Base-by-base conservation (phyloP, 2,329 filamentous ascomycete genomes). In the Colletotrichum sp. region DNA sequence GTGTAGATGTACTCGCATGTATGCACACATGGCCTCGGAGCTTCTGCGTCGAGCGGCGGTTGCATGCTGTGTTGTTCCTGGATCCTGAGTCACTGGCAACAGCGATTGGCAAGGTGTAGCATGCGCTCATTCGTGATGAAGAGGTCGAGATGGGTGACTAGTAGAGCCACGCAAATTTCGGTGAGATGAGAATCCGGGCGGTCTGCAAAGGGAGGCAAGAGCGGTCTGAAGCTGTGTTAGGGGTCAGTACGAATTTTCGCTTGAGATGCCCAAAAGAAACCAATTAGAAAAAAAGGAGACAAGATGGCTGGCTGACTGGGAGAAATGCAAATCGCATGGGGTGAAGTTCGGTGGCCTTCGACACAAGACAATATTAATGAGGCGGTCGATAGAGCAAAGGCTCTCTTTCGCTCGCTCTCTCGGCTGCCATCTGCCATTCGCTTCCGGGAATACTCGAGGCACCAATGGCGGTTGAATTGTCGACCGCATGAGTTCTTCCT, bases 41-140 rank as follows among this genome's bases (percentile, higher is more conserved):
- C 69, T 55, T 57, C 62, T 16, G 55, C 8, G 21, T 39, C 24
- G 57, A n/a, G 32, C 18, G 16, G 71, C 30, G 39, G 32, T 24
- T 64, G 32, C 63, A 71, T 52, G 57, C 57, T 60, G 16, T 62
- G n/a, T 66, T 69, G n/a, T 69, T 57, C 44, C 44, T 62, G 32
- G 52, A 72, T 52, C 49, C 65, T 67, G 67, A 52, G 72, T 76
- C 68, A 64, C 68, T 72, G 68, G 66, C 68, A 62, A 69, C 72
- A 76, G 21, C 55, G 55, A 15, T 57, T 36, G 28, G 60, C 30
- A 67, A 30, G 28, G 30, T 49, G 39, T 65, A 44, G 67, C 32
- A n/a, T 28, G 57, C 30, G 24, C 44, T 21, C 13, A 52, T 18
- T 34, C 21, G 62, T 32, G 21, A 64, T 26, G 62, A n/a, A 64